Percentiles rank a stretch among this genome's conserved stretches.
Evolutionary conservation across 257 asterid species (phyloP).

Genomic region (Haberlea rhodopensis): DNA sequence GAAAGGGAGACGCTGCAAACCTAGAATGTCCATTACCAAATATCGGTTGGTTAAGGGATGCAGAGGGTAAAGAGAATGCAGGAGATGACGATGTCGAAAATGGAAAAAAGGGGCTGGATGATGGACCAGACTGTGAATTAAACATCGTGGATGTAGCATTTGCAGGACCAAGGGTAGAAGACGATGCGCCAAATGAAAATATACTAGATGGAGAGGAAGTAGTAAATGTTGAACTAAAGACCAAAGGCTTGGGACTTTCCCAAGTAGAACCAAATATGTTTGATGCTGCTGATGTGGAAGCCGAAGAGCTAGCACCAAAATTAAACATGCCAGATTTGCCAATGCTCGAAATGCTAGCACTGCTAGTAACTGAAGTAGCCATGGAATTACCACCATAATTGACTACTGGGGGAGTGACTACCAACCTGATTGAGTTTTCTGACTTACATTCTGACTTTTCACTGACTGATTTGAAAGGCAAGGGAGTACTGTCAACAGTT

Average conservation of each 20-base stretch:
- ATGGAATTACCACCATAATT: not conserved
- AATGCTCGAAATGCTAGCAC: conserved; percentile 28
- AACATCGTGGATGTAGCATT: not conserved
- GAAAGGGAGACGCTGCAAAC: conserved; percentile 20
- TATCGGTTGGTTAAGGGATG: not conserved
- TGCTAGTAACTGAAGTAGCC: not conserved
- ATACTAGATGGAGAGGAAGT: conserved; percentile 27
- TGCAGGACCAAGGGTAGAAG: not conserved
- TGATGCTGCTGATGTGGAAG: conserved; percentile 39
- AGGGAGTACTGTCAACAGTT: conserved; percentile 28
- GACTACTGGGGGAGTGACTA: conserved; percentile 11
- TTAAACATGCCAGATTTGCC: conserved; percentile 23
- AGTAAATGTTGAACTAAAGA: conserved; percentile 23
- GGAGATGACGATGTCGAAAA: not conserved
- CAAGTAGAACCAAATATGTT: conserved; percentile 31
- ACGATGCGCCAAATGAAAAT: not conserved
- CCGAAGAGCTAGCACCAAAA: conserved; percentile 29
- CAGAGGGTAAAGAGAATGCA: not conserved
- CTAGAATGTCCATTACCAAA: not conserved
- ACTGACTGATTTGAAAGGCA: conserved; percentile 29
- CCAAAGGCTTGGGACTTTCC: conserved; percentile 3
- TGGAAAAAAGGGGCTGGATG: not conserved
- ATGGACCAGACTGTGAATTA: not conserved
- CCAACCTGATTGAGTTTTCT: conserved; percentile 45
- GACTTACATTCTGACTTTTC: conserved; percentile 28